These are phyloP conservation scores for Pichia heedii DNA, from an alignment of 805 yeast genomes.

Conservation along the genomic window DNA sequence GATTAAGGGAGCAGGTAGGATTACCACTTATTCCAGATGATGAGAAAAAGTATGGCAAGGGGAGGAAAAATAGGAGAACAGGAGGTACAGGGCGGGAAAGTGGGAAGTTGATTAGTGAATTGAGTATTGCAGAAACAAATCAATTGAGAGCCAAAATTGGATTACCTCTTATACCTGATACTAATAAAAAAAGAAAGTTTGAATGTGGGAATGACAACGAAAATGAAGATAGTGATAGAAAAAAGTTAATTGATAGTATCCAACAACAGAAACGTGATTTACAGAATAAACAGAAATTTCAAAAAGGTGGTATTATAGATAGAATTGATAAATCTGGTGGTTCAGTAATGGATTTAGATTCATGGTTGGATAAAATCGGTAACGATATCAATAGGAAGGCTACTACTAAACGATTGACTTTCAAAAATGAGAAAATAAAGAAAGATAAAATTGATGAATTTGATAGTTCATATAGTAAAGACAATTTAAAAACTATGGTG, in stretches of 20 bases:
- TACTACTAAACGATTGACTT: conserved; percentile 5
- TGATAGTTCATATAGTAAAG: conserved; percentile 16
- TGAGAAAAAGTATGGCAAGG: too few species aligned
- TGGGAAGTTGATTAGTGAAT: background rate
- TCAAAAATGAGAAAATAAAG: conserved; percentile 5
- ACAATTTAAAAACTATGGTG: conserved; percentile 32
- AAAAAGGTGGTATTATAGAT: conserved; percentile 21
- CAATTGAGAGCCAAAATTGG: conserved; percentile 35
- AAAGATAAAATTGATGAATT: conserved; percentile 5
- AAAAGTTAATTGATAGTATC: conserved; percentile 16
- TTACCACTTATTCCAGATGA: conserved; percentile 39
- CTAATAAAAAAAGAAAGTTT: too few species aligned
- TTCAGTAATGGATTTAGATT: conserved; percentile 22
- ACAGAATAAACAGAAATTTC: conserved; percentile 16
- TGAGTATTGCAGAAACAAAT: conserved; percentile 40
- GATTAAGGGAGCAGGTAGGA: conserved; percentile 35
- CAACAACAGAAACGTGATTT: conserved; percentile 13
- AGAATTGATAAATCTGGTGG: conserved; percentile 20
- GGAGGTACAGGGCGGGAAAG: conserved; percentile 31
- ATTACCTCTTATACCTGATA: conserved; percentile 39
- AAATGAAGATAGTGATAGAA: conserved; percentile 26
- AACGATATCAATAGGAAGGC: conserved; percentile 1
- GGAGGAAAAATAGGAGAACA: conserved; percentile 13
- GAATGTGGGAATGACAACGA: conserved; percentile 25
- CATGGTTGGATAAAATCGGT: conserved; percentile 27